Percentiles rank a stretch among this genome's conserved stretches.
phyloP scores from a whole-genome alignment of 441 rosid genomes.

The Mallotus japonicus region DNA sequence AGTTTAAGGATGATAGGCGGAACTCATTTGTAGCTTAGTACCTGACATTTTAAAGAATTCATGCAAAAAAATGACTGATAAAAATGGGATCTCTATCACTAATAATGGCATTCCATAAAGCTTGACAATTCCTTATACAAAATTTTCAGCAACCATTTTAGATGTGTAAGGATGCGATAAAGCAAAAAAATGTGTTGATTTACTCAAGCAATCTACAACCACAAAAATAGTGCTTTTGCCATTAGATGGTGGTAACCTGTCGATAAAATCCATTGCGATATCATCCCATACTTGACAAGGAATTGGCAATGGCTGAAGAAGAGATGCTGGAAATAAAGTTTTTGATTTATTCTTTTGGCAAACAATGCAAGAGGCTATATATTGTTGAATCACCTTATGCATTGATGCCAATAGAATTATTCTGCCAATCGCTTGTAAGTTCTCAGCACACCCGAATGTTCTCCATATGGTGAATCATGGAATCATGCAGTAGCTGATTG shows the following conservation, averaged over 20 bases:
- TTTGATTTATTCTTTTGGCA: background rate
- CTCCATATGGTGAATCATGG: constrained; percentile 1
- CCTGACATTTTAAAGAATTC: background rate
- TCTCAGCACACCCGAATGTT: background rate
- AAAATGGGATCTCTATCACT: background rate
- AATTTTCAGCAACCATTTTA: background rate
- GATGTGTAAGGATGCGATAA: background rate
- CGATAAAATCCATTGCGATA: background rate
- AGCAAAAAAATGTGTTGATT: background rate
- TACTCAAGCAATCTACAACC: background rate
- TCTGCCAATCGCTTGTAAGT: background rate
- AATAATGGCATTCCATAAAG: background rate
- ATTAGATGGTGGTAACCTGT: background rate
- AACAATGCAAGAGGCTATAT: background rate
- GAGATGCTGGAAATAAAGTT: background rate
- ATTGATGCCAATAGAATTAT: background rate
- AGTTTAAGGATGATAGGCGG: background rate
- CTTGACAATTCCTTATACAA: background rate
- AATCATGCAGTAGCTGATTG: background rate
- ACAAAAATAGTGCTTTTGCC: background rate
- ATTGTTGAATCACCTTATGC: background rate
- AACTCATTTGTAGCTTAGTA: background rate
- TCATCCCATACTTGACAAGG: background rate
- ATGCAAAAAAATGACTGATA: background rate
- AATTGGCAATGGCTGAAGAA: background rate